A percentile compares a stretch with the other conserved stretches of the same genome.
Evolutionary conservation across 108 stramenopile genomes (phyloP).

Genomic region (Asterionellopsis glacialis): DNA sequence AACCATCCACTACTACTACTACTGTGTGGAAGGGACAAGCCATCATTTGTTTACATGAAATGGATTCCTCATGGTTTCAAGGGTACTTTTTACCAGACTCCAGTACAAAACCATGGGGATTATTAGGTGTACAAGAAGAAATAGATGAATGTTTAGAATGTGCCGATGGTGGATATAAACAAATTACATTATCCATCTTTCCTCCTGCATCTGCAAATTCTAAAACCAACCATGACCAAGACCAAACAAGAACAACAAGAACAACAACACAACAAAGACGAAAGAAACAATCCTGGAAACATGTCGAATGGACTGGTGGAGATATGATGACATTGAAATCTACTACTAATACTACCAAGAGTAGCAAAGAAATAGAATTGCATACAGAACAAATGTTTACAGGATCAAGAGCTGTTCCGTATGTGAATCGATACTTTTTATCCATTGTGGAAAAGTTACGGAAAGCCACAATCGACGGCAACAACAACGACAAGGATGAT

Average conservation of each 20-base stretch:
- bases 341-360: slow-evolving; percentile 18
- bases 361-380: slow-evolving; percentile 12
- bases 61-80: slow-evolving; percentile 68
- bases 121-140: slow-evolving; percentile 58
- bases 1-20: too few species aligned
- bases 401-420: slow-evolving; percentile 22
- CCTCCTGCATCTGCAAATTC: background rate
- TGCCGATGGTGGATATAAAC: slow-evolving; percentile 71
- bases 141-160: slow-evolving; percentile 73
- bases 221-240: too few species aligned
- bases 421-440: slow-evolving; percentile 26
- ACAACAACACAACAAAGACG: slow-evolving; percentile 12
- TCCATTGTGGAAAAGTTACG: slow-evolving; percentile 18
- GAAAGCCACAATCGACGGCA: background rate
- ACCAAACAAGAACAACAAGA: background rate
- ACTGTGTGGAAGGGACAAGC: slow-evolving; percentile 34
- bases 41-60: slow-evolving; percentile 56
- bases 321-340: slow-evolving; percentile 52
- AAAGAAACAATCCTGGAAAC: slow-evolving; percentile 1
- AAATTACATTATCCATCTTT: slow-evolving; percentile 46
- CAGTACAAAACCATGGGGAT: slow-evolving; percentile 47
- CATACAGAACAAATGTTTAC: slow-evolving; percentile 30
- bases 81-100: slow-evolving; percentile 51
- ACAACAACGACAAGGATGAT: slow-evolving; percentile 8
- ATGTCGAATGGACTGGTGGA: slow-evolving; percentile 69